Evolutionary conservation across 176 grass and related monocot species (phyloP), one percentile per base, ranked within the genome.

Genomic region (Paspalum vaginatum): DNA sequence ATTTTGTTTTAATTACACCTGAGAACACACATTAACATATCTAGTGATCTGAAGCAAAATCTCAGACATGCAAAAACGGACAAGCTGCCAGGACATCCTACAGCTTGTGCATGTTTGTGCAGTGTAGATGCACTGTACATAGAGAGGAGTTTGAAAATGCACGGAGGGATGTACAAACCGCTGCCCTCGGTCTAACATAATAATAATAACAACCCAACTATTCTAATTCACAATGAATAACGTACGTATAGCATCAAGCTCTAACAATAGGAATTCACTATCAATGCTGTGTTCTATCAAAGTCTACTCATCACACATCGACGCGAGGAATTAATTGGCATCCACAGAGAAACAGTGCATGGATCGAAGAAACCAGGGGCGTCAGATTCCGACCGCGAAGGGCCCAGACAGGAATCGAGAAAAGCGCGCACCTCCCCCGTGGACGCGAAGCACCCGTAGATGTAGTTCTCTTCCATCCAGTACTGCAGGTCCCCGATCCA

Each of bases 381-480:
- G 6, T 16, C 21, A 39, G 48, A 77, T 53, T 24, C 16, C 5
- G 39, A 69, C 65, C 59, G 10, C 17, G 0, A 14, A 14, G 17
- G 0, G 40, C 10, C 25, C 17, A 32, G 32, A 15, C 17, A 43
- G 39, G 40, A 64, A 72, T 22, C 9, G 5, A 11, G 5, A 11
- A 44, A 42, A 45, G 20, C 6, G 15, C 6, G 61, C 81, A 97
- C 93, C 88, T 93, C 90, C 40, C 93, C 93, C 0, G 82, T 90
- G 22, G 59, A n/a, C 8, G 66, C 73, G 57, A 93, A 93, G 78
- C 85, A 93, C 3, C 61, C 44, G 49, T 71, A 86, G 25, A 94
- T 18, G 76, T 88, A 94, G 75, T 77, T 88, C 88, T 94, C 88
- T 43, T 94, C 88, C 88, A 94, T 94, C 91, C 91, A 94, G 69